Evolutionary conservation across 2,329 filamentous ascomycete genomes (phyloP).

Genomic region (Juglanconis sp.): DNA sequence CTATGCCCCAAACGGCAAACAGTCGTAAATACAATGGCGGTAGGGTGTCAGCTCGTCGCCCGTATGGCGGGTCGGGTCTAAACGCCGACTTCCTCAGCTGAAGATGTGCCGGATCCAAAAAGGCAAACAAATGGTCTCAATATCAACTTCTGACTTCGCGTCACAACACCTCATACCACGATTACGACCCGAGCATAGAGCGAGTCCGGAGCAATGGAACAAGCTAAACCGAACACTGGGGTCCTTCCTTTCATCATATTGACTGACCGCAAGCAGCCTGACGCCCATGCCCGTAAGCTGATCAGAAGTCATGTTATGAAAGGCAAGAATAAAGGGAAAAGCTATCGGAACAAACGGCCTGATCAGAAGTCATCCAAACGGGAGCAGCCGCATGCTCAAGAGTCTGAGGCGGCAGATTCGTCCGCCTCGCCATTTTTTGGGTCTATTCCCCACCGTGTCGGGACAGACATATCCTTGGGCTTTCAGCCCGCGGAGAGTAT

Average conservation of each 20-base stretch:
- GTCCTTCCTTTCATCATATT: slow-evolving; percentile 30
- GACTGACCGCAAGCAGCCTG: slow-evolving; percentile 25
- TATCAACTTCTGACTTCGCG: not conserved
- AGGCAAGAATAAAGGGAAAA: slow-evolving; percentile 36
- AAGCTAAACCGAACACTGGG: not conserved
- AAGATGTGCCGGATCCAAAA: not conserved
- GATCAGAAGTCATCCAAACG: not conserved
- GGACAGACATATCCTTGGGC: slow-evolving; percentile 22
- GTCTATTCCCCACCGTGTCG: slow-evolving; percentile 17
- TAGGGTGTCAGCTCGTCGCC: not conserved
- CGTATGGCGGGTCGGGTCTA: not conserved
- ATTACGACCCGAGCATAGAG: no score
- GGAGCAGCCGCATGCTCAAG: not conserved
- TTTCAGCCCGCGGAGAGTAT: slow-evolving; percentile 26
- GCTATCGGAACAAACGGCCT: slow-evolving; percentile 8
- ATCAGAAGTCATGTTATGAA: slow-evolving; percentile 42
- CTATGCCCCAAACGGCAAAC: slow-evolving; percentile 11
- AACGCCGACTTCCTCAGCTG: not conserved
- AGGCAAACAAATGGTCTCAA: not conserved
- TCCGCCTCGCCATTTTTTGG: not conserved
- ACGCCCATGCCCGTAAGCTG: slow-evolving; percentile 30
- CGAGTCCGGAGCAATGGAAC: not conserved
- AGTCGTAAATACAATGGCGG: not conserved
- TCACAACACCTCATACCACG: no score
- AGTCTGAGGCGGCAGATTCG: no score